These are phyloP conservation scores for Tetradesmus obliquus DNA, from an alignment of 139 green algal genomes.

Conservation along the genomic window DNA sequence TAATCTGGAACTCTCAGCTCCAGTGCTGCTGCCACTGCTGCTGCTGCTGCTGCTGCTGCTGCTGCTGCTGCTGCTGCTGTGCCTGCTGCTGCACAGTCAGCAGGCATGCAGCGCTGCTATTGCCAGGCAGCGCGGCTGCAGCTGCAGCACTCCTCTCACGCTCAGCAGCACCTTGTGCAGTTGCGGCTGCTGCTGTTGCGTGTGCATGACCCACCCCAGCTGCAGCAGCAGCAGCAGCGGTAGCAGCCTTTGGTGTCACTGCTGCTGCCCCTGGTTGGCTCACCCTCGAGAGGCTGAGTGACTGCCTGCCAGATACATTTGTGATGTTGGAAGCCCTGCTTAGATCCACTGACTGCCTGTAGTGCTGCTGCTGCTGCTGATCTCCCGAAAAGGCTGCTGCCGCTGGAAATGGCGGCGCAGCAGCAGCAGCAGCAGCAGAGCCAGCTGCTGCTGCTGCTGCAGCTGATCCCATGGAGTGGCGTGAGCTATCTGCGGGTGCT, in stretches of 20 bases:
- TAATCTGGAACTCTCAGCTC: not conserved
- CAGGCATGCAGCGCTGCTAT: conserved; percentile 4
- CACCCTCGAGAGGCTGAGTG: not conserved
- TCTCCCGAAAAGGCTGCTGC: not conserved
- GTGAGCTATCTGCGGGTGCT: not conserved
- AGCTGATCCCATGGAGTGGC: not conserved
- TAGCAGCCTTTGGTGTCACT: not conserved
- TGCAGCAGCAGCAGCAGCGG: not conserved
- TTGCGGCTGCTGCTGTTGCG: not conserved
- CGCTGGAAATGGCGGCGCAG: not conserved
- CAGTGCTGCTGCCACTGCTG: not conserved
- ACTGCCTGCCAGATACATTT: not conserved
- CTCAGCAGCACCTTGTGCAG: not conserved
- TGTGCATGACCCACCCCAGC: not conserved
- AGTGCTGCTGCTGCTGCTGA: not conserved
- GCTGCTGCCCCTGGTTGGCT: not conserved
- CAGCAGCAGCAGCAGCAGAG: not conserved
- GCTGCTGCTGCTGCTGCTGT: conserved; percentile 14
- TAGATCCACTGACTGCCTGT: not conserved
- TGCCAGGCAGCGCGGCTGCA: too few relatives aligned
- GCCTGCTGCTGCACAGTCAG: not conserved
- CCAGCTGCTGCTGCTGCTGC: not conserved
- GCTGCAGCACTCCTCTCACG: not conserved
- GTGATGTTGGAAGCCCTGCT: not conserved
- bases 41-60: conserved; percentile 5